These are phyloP conservation scores for Heterobasidion occidentale DNA, from an alignment of 1,284 basidiomycete genomes.

Conservation along the genomic window DNA sequence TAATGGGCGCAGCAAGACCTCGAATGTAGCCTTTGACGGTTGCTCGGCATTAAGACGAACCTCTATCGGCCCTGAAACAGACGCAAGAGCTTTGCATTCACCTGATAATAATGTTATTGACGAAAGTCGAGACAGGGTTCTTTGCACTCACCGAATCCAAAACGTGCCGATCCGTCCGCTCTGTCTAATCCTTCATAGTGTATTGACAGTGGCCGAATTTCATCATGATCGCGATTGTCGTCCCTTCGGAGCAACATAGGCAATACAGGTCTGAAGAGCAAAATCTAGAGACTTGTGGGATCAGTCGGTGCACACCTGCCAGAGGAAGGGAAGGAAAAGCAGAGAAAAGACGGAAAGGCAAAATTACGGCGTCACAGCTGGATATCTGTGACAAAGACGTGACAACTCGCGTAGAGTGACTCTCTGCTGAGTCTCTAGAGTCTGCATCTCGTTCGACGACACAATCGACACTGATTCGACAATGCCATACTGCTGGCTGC, in stretches of 20 bases:
- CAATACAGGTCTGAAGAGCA: not conserved
- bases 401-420: no score
- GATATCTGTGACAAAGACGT: no score
- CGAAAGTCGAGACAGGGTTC: not conserved
- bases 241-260: constrained; percentile 12
- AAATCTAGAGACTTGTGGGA: not conserved
- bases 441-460: no score
- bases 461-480: no score
- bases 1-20: constrained; percentile 61
- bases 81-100: constrained; percentile 46
- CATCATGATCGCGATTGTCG: constrained; percentile 20
- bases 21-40: constrained; percentile 65
- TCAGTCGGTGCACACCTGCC: no score
- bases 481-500: no score
- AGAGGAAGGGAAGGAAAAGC: no score
- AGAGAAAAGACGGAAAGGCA: no score
- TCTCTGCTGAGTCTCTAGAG: no score
- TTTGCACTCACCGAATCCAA: constrained; percentile 43
- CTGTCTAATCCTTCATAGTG: constrained; percentile 41
- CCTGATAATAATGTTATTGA: constrained; percentile 21
- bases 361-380: no score
- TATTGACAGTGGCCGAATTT: constrained; percentile 20
- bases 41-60: constrained; percentile 57
- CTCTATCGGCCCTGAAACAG: constrained; percentile 72
- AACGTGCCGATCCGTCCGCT: constrained; percentile 60